A percentile compares a stretch with the other conserved stretches of the same genome.
phyloP scores from a whole-genome alignment of 805 yeast genomes.

The Nakazawaea ernobii region DNA sequence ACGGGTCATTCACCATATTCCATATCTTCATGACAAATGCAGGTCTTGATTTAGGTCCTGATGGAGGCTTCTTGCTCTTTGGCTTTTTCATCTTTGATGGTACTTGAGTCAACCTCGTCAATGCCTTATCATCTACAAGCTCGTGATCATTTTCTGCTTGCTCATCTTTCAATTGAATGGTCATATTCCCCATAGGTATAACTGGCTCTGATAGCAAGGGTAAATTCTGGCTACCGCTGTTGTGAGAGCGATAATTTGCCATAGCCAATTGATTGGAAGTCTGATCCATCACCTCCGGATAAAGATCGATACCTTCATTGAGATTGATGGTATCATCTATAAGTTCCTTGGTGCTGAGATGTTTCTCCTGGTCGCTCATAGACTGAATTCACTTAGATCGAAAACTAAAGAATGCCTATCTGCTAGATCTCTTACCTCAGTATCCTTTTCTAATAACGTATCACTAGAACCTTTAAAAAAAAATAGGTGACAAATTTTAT shows the following conservation, averaged over 20 bases:
- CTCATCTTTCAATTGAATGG: not conserved
- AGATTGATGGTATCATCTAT: not conserved
- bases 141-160: not conserved
- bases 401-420: no score
- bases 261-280: slow-evolving; percentile 1
- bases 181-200: not conserved
- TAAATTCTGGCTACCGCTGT: not conserved
- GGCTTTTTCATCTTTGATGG: slow-evolving; percentile 10
- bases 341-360: not conserved
- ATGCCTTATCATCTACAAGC: not conserved
- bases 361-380: not conserved
- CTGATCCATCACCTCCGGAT: not conserved
- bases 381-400: no score
- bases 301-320: not conserved
- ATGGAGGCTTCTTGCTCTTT: slow-evolving; percentile 11
- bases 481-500: no score
- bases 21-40: slow-evolving; percentile 92
- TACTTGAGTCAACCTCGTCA: slow-evolving; percentile 1
- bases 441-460: no score
- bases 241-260: not conserved
- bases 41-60: slow-evolving; percentile 55
- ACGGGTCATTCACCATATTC: slow-evolving; percentile 88
- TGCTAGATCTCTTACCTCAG: no score
- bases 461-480: no score
- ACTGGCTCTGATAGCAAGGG: slow-evolving; percentile 6